Base-by-base conservation (phyloP, 345 rosid genomes). In the Eucalyptus tenuipes region DNA sequence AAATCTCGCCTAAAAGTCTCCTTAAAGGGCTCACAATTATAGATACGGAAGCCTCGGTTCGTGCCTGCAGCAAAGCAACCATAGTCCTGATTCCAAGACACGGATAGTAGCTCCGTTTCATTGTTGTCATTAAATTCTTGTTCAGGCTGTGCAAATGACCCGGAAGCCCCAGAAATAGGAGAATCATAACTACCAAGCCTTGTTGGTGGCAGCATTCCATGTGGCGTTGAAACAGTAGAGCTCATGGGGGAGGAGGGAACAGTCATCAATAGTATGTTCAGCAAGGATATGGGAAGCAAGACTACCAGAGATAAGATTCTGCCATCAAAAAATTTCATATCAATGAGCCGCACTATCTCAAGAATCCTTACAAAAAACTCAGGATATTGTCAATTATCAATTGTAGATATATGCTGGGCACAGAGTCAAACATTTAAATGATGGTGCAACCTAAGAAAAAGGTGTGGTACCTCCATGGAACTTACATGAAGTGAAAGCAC, bases 61-160 rank as follows among this genome's bases (percentile, higher is more conserved):
- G 97, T 97, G 86, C 97, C 97, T 86, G 96, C 94, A 88, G 98
- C 93, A 91, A 97, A 95, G 94, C 97, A 96, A 75, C 95, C 93
- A 89, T 93, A 96, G 90, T 96, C 98, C 92, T 96, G 98, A 92
- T 96, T 97, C 99, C 99, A 97, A 48, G 96, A 94, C 20, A 93
- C 93, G 27, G 97, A 96, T 71, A 96, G 93, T 88, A 97, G 89
- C 91, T 95, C 96, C 20, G 91, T 79, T 22, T 92, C 96, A 10
- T 90, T 93, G 40, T 15, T 91, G 24, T 92, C 94, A 90, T 75
- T 86, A 85, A 88, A 89, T 66, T 90, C 95, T 5, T 87, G 89
- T 42, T 91, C 91, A 80, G 93, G 90, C 71, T 85, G 90, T 42
- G 80, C 90, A 87, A 89, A 88, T 52, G 95, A 89, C 48, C 86